Evolutionary conservation across 1,139 yeast species (phyloP).

Genomic region (Geotrichum aggregatum): DNA sequence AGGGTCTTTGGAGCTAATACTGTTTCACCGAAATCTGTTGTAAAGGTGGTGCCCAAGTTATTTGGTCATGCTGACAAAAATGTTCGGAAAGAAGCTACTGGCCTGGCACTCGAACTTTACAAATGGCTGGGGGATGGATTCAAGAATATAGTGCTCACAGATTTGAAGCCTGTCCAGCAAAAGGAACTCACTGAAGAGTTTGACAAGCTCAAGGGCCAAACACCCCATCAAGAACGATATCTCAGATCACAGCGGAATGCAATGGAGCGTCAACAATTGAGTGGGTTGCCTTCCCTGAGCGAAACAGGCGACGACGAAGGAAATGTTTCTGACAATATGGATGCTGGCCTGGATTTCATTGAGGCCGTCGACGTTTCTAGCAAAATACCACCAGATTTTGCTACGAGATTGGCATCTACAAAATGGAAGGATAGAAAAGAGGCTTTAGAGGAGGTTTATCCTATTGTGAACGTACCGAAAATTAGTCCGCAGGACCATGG

Average conservation of each 20-base stretch:
- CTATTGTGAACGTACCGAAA: constrained; percentile 48
- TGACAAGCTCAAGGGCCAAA: constrained; percentile 47
- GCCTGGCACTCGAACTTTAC: constrained; percentile 64
- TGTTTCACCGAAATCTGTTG: constrained; percentile 56
- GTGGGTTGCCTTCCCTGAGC: constrained; percentile 28
- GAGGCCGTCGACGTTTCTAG: constrained; percentile 59
- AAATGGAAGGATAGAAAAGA: constrained; percentile 95
- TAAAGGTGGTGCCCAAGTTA: constrained; percentile 60
- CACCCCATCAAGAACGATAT: constrained; percentile 54
- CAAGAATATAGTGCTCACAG: constrained; percentile 57
- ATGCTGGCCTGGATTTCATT: constrained; percentile 53
- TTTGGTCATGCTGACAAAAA: constrained; percentile 85
- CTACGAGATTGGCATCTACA: constrained; percentile 51
- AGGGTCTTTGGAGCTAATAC: constrained; percentile 65
- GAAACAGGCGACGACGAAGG: constrained; percentile 51
- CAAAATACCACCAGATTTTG: constrained; percentile 62
- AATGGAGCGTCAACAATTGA: constrained; percentile 33
- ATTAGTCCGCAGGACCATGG: constrained; percentile 59
- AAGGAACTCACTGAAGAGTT: constrained; percentile 73
- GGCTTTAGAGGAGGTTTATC: constrained; percentile 64
- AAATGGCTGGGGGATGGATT: constrained; percentile 72
- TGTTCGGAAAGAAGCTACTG: constrained; percentile 76
- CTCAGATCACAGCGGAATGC: constrained; percentile 52
- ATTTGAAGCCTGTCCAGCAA: constrained; percentile 86
- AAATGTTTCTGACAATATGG: constrained; percentile 30